A percentile compares a stretch with the other conserved stretches of the same genome.
Evolutionary conservation across 768 basidiomycete genomes (phyloP).

Genomic region (Russula sp.): DNA sequence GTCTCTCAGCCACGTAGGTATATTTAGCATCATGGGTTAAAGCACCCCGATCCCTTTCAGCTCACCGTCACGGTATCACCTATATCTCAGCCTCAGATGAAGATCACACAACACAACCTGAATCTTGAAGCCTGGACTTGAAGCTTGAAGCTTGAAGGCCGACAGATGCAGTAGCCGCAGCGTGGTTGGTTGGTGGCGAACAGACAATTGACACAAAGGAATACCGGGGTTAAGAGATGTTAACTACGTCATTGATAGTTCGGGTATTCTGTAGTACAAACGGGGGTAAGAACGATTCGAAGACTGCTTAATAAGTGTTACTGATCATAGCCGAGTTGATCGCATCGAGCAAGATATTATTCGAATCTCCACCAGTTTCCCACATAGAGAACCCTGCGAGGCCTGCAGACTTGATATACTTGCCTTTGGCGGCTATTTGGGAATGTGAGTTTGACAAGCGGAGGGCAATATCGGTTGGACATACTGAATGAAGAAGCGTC

Average conservation of each 20-base stretch:
- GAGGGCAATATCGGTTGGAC: neutral
- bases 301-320: neutral
- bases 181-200: neutral
- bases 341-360: constrained; percentile 38
- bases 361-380: constrained; percentile 45
- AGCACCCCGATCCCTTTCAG: too few species aligned
- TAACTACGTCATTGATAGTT: neutral
- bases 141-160: neutral
- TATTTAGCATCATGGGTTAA: too few species aligned
- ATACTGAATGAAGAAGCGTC: constrained; percentile 36
- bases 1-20: too few species aligned
- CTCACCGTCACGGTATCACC: too few species aligned
- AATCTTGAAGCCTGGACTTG: neutral
- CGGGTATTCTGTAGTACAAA: neutral
- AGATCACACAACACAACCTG: neutral
- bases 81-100: neutral
- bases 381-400: constrained; percentile 48
- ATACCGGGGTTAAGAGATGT: neutral
- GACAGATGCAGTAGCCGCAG: neutral
- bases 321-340: constrained; percentile 33
- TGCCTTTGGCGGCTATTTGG: constrained; percentile 43
- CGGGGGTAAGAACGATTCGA: neutral
- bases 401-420: constrained; percentile 38
- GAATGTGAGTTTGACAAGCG: constrained; percentile 1
- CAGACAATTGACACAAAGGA: neutral